phyloP scores from a whole-genome alignment of 73 alveolate species.

The Tetrahymena borealis region DNA sequence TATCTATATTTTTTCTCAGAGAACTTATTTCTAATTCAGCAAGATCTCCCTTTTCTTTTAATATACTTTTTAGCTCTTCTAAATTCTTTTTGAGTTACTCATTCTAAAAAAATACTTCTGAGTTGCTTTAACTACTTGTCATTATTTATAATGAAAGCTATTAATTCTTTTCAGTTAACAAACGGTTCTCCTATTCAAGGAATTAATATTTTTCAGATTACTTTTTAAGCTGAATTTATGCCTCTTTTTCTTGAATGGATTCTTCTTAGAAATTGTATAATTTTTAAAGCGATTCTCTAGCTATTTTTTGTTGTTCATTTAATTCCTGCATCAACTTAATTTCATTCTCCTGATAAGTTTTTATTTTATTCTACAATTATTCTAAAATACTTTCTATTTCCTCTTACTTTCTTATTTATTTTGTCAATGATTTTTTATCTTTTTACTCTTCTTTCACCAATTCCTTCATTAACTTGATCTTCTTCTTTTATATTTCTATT shows the following conservation, averaged over 20 bases:
- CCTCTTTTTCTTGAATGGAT: neutral
- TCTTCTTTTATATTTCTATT: neutral
- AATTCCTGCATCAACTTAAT: neutral
- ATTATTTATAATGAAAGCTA: neutral
- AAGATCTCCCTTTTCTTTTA: neutral
- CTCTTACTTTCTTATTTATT: neutral
- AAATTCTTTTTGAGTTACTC: neutral
- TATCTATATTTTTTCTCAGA: neutral
- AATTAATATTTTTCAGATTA: neutral
- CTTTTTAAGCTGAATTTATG: neutral
- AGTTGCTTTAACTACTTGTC: neutral
- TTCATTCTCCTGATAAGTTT: neutral
- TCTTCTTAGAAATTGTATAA: neutral
- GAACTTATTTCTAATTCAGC: neutral
- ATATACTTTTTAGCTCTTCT: neutral
- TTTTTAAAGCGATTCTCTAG: neutral
- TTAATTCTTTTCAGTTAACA: neutral
- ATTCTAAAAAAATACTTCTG: neutral
- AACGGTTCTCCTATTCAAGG: neutral
- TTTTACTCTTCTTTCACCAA: neutral
- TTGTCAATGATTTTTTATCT: neutral
- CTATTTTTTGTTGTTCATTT: neutral
- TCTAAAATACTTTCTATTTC: neutral
- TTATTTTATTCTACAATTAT: neutral
- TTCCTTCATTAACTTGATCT: neutral